Conservation (phyloP, 495 filamentous ascomycete species). For the Durotheca rogersii region DNA sequence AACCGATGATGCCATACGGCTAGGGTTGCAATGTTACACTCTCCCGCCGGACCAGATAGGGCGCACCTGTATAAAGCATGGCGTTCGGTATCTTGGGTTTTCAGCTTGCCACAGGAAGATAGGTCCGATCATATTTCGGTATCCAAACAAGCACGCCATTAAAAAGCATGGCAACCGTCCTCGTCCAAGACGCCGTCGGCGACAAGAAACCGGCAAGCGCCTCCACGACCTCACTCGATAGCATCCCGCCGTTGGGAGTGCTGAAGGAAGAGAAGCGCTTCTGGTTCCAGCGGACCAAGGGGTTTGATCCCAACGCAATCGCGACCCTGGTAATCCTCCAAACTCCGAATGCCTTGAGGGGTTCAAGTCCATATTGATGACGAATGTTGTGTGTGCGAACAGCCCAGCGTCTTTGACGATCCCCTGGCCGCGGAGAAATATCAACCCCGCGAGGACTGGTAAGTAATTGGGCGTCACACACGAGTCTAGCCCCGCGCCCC, state of each 20-base stretch:
- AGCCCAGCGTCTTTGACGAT: slow-evolving; percentile 46
- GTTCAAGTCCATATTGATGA: not conserved
- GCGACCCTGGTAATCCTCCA: slow-evolving; percentile 50
- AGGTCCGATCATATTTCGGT: not conserved
- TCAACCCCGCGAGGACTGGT: slow-evolving; percentile 53
- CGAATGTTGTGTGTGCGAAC: not conserved
- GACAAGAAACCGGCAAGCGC: slow-evolving; percentile 20
- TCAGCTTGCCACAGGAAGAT: not conserved
- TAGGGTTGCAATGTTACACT: not conserved
- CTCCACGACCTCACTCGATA: slow-evolving; percentile 20
- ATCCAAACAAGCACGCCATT: not conserved
- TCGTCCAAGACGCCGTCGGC: slow-evolving; percentile 8
- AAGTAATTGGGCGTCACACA: slow-evolving; percentile 11
- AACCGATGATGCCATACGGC: slow-evolving; percentile 23
- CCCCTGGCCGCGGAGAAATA: slow-evolving; percentile 52
- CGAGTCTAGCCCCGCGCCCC: too few species aligned
- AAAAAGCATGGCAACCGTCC: slow-evolving; percentile 22
- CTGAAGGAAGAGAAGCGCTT: slow-evolving; percentile 43
- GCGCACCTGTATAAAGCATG: slow-evolving; percentile 9
- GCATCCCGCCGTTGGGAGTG: slow-evolving; percentile 41
- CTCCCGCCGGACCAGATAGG: not conserved
- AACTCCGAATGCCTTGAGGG: not conserved
- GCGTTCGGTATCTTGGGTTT: not conserved
- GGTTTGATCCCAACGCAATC: slow-evolving; percentile 53
- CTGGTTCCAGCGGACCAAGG: slow-evolving; percentile 44